Base-by-base conservation (phyloP, 768 basidiomycete species). In the Termitomyces sp. region DNA sequence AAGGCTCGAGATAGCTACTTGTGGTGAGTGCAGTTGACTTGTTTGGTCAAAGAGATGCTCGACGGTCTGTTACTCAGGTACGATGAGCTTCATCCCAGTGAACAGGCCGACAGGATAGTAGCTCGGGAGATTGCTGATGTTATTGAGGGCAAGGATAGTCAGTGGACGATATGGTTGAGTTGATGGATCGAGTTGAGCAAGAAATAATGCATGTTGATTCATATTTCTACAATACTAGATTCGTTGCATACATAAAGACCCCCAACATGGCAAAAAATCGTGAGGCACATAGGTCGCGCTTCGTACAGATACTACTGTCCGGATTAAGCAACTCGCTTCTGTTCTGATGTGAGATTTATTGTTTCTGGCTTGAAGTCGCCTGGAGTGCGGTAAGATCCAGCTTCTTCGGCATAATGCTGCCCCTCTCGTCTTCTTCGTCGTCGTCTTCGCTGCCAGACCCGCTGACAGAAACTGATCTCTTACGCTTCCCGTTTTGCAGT, bases 1-100 rank as follows among this genome's bases (percentile, higher is more conserved):
- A 41, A 59, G n/a, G 79, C 66, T 4, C 60, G 57, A 32, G 81
- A 82, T 61, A 82, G 81, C 59, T 82, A 73, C 65, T 61, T 82
- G 37, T 82, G 81, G 81, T 79, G 57, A 37, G 75, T 57, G 59
- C 24, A n/a, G 9, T 46, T 34, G 34, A 24, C 13, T n/a, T 10
- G 29, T 13, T n/a, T 39, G 27, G 10, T 52, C 18, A 20, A 27
- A 34, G 31, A 43, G 8, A 8, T 4, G 3, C 24, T 24, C 2
- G 5, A 36, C 12, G 3, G 8, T n/a, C 16, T 10, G 10, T 20
- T 36, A 7, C 48, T 24, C 18, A 63, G 63, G 76, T 76, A 57
- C 42, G 78, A 82, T 61, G 80, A 81, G 54, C 68, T 82, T 64
- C 65, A 66, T 53, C 65, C 65, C 22, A 64, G 63, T 18, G 63